Evolutionary conservation across 1,284 basidiomycete species (phyloP), one percentile per base, ranked within the genome.

Genomic region (Marasmius fiardii): DNA sequence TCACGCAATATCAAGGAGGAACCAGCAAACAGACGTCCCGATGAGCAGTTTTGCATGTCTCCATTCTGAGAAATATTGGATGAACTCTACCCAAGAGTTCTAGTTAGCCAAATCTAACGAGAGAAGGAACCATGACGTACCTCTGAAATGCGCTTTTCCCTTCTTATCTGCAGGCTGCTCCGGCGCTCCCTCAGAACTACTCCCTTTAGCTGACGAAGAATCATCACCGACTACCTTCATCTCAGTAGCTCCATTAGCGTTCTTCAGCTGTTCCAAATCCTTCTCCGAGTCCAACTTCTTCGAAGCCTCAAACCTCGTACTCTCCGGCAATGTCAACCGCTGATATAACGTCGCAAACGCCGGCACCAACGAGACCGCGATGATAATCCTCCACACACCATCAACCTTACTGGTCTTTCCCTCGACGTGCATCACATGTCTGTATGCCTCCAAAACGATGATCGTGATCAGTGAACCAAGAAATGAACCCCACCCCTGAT

Each of bases 401-500:
- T 83, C 82, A 33, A 80, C 78, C 61, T 80, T 81, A 64, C 74
- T 75, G 34, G 76, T 76, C 62, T 82, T 71, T 78, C 72, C 74
- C 20, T 70, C 64, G 16, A 63, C 70, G 18, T 86, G 74, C 78
- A 91, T 90, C 12, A 76, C 75, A 60, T 76, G 71, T 66, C 84
- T 85, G 74, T 91, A 93, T 51, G 78, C 81, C 1, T 80, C 73
- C 33, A 93, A 75, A 41, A 90, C 82, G 61, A 90, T 74, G 67
- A 93, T 82, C 5, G 85, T 83, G 20, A 80, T 78, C 56, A 93
- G 64, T 44, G 82, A 79, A 28, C 88, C 88, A 28, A 82, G 65
- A 53, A 92, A 77, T 43, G 81, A 84, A 34, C 88, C 88, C 86
- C 87, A 90, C 18, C 88, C 88, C 68, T 88, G 87, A 67, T 84